These are phyloP conservation scores for Jacaranda copaia DNA, from an alignment of 257 asterid genomes.

Conservation along the genomic window DNA sequence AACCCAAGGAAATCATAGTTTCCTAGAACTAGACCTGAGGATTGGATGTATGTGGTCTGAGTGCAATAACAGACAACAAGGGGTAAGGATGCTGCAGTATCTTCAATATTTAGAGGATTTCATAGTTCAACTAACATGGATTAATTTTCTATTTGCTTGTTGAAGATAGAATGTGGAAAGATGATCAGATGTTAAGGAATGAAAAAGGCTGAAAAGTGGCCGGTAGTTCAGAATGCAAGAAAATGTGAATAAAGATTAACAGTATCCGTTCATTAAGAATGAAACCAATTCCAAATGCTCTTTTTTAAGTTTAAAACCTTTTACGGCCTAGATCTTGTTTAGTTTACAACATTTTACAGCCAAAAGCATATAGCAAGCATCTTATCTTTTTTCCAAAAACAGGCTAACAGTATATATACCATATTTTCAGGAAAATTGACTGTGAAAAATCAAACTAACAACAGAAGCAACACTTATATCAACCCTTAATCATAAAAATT, in stretches of 20 bases:
- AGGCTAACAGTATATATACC: slow-evolving; percentile 25
- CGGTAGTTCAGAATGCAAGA: slow-evolving; percentile 2
- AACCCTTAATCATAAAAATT: slow-evolving; percentile 28
- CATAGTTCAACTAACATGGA: neutral
- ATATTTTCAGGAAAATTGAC: slow-evolving; percentile 8
- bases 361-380: slow-evolving; percentile 18
- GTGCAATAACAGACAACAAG: neutral
- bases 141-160: neutral
- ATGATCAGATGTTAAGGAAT: neutral
- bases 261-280: neutral
- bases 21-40: neutral
- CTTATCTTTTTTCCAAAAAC: slow-evolving; percentile 10
- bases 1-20: neutral
- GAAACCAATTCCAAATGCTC: slow-evolving; percentile 10
- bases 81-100: neutral
- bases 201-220: neutral
- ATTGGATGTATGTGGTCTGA: neutral
- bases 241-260: neutral
- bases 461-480: slow-evolving; percentile 22
- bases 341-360: neutral
- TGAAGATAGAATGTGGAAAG: neutral
- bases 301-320: neutral
- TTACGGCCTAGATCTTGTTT: too few species aligned
- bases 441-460: slow-evolving; percentile 12
- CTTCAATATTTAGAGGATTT: neutral